Percentiles rank a stretch among this genome's conserved stretches.
Evolutionary conservation across 2,329 filamentous ascomycete species (phyloP).

Genomic region (Cercospora zeina): DNA sequence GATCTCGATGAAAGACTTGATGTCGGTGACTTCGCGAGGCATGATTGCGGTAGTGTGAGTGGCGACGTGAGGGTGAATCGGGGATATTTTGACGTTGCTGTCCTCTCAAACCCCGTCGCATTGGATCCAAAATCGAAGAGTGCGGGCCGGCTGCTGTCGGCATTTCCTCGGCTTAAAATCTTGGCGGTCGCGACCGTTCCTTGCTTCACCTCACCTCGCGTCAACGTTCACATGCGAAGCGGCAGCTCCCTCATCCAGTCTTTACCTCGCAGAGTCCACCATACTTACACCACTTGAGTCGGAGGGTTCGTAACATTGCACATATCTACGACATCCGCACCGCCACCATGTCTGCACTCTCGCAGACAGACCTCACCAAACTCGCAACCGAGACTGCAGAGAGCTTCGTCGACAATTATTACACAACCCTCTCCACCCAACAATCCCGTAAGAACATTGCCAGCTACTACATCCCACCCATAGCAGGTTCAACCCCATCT

Average conservation of each 20-base stretch:
- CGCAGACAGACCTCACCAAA: conserved; percentile 36
- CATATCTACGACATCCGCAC: neutral
- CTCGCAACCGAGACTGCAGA: conserved; percentile 61
- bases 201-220: neutral
- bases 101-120: neutral
- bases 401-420: conserved; percentile 71
- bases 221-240: conserved; percentile 5
- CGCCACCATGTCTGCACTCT: conserved; percentile 31
- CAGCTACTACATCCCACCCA: conserved; percentile 69
- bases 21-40: conserved; percentile 97
- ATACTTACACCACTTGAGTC: neutral
- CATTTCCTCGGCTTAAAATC: conserved; percentile 16
- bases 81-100: conserved; percentile 21
- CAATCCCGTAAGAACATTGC: conserved; percentile 56
- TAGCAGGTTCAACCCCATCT: conserved; percentile 50
- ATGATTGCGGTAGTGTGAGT: conserved; percentile 63
- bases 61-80: conserved; percentile 18
- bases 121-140: conserved; percentile 21
- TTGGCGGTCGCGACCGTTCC: conserved; percentile 15
- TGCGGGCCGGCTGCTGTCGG: conserved; percentile 15
- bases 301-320: neutral
- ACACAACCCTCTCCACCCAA: conserved; percentile 65
- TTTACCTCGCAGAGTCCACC: neutral
- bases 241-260: neutral
- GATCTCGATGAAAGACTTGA: conserved; percentile 99